Evolutionary conservation across 129 eudicot genomes (phyloP).

Genomic region (Centaurea solstitialis): DNA sequence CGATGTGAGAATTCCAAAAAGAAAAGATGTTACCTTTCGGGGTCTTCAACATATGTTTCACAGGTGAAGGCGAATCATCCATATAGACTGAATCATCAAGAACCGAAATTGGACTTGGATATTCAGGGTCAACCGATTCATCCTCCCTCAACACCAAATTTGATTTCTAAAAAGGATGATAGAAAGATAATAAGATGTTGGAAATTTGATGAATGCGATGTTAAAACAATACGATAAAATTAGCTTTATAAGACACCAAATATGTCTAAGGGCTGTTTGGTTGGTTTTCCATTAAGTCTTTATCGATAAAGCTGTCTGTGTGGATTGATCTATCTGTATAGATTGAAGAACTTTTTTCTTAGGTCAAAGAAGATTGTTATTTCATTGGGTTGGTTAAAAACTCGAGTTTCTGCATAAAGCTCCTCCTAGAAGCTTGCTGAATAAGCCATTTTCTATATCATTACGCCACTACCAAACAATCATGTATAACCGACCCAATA

Average conservation of each 20-base stretch:
- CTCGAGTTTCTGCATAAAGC: no score
- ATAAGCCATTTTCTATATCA: no score
- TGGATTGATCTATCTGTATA: no score
- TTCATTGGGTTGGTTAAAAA: no score
- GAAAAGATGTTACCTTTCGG: constrained; percentile 43
- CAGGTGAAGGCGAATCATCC: constrained; percentile 72
- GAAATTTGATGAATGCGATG: not conserved
- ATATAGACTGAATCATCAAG: constrained; percentile 58
- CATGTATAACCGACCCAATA: no score
- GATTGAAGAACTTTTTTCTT: no score
- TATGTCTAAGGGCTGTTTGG: not conserved
- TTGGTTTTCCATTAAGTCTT: no score
- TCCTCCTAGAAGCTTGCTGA: no score
- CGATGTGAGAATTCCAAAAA: not conserved
- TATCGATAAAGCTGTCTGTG: no score
- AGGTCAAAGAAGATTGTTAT: no score
- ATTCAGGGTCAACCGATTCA: constrained; percentile 55
- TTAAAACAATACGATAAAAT: not conserved
- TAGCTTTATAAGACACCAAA: not conserved
- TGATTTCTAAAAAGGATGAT: constrained; percentile 46
- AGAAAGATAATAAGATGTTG: constrained; percentile 9
- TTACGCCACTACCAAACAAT: no score
- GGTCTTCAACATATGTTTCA: constrained; percentile 46
- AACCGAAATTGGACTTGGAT: constrained; percentile 92
- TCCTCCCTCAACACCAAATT: constrained; percentile 43